Conservation (phyloP, 2,329 filamentous ascomycete genomes). For the Cordyceps pruinosa region DNA sequence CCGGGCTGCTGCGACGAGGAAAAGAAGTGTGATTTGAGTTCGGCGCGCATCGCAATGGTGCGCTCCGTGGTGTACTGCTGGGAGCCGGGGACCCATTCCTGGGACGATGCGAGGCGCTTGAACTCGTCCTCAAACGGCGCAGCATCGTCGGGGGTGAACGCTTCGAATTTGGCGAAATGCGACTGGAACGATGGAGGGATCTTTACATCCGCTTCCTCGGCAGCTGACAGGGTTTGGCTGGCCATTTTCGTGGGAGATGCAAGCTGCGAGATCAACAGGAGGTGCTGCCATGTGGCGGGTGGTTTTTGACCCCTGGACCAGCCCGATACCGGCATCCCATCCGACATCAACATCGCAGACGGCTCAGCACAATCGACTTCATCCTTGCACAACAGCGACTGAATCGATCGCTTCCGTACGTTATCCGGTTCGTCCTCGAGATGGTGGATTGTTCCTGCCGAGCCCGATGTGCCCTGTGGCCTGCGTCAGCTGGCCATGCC, state of each 20-base stretch:
- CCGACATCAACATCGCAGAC: no score
- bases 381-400: no score
- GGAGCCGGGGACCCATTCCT: conserved; percentile 23
- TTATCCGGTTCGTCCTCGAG: no score
- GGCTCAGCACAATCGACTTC: no score
- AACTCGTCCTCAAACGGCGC: conserved; percentile 27
- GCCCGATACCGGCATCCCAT: not conserved
- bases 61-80: conserved; percentile 23
- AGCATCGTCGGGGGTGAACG: conserved; percentile 23
- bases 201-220: not conserved
- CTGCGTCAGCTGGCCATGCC: no score
- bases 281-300: no score
- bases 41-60: conserved; percentile 25
- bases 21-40: conserved; percentile 25
- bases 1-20: conserved; percentile 15
- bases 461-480: no score
- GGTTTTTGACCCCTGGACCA: not conserved
- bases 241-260: not conserved
- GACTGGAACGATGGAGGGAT: conserved; percentile 22
- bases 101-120: conserved; percentile 25
- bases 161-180: conserved; percentile 24
- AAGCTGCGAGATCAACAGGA: not conserved
- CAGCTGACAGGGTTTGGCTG: no score
- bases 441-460: no score
- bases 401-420: no score